phyloP scores from a whole-genome alignment of 2,329 filamentous ascomycete genomes.

The Fusarium bulbicola region DNA sequence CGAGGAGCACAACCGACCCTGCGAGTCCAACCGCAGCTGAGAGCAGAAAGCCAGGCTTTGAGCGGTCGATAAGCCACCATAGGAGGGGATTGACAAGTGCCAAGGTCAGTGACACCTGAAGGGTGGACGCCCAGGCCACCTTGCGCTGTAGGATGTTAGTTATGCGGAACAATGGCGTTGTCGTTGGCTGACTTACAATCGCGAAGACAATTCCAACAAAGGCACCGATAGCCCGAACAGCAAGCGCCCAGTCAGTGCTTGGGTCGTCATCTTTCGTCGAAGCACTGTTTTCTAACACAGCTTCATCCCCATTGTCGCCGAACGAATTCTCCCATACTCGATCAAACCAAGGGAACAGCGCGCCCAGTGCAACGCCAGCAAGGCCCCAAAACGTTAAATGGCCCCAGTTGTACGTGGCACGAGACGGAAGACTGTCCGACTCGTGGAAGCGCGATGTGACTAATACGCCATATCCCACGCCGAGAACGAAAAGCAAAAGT shows the following conservation, averaged over 20 bases:
- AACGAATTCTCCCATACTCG: constrained; percentile 71
- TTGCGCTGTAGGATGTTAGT: constrained; percentile 69
- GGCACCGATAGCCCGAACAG: constrained; percentile 66
- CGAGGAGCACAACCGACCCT: constrained; percentile 78
- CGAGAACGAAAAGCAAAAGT: constrained; percentile 77
- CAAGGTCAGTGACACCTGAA: constrained; percentile 91
- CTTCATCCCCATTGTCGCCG: constrained; percentile 48
- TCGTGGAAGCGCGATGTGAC: constrained; percentile 79
- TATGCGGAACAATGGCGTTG: neutral
- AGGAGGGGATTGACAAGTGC: constrained; percentile 91
- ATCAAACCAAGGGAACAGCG: constrained; percentile 86
- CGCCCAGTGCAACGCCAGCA: constrained; percentile 80
- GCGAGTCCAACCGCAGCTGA: constrained; percentile 76
- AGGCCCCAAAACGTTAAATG: constrained; percentile 86
- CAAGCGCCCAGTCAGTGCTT: constrained; percentile 76
- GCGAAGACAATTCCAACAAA: constrained; percentile 71
- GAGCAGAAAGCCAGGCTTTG: constrained; percentile 82
- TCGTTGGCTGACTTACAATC: constrained; percentile 70
- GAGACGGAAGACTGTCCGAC: constrained; percentile 65
- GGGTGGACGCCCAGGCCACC: constrained; percentile 90
- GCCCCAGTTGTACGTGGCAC: constrained; percentile 66
- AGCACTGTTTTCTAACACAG: constrained; percentile 42
- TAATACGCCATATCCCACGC: constrained; percentile 82
- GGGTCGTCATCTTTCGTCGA: constrained; percentile 48
- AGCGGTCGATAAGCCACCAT: constrained; percentile 96